Evolutionary conservation across 202 grass and related monocot genomes (phyloP).

Genomic region (Setaria italica): DNA sequence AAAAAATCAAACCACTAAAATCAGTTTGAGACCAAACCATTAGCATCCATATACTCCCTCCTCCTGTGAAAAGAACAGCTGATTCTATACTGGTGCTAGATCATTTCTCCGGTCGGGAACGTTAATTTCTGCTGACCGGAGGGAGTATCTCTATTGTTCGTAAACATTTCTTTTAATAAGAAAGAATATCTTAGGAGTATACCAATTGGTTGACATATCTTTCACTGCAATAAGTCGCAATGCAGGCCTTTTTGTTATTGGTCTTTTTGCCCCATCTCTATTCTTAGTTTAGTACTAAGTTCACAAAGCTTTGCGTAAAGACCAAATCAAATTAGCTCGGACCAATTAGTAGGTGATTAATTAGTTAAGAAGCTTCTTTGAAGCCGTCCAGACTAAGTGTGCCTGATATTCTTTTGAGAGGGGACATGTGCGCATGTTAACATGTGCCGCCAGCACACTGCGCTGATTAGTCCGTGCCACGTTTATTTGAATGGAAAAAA

Average conservation of each 20-base stretch:
- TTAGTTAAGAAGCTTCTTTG: neutral
- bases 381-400: neutral
- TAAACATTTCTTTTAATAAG: too few relatives aligned
- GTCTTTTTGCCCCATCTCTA: neutral
- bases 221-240: neutral
- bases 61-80: too few relatives aligned
- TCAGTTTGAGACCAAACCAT: too few relatives aligned
- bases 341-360: neutral
- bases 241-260: neutral
- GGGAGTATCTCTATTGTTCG: too few relatives aligned
- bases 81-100: too few relatives aligned
- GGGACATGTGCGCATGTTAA: neutral
- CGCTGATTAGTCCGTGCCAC: constrained; percentile 12
- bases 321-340: neutral
- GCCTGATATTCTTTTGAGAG: neutral
- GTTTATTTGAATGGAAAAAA: neutral
- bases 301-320: neutral
- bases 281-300: neutral
- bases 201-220: too few relatives aligned
- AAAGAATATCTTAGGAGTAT: too few relatives aligned
- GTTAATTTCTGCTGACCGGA: too few relatives aligned
- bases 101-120: too few relatives aligned
- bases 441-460: neutral
- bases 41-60: too few relatives aligned
- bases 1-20: too few relatives aligned